phyloP scores from a whole-genome alignment of 75 land plant species.

The Pinus albicaulis region DNA sequence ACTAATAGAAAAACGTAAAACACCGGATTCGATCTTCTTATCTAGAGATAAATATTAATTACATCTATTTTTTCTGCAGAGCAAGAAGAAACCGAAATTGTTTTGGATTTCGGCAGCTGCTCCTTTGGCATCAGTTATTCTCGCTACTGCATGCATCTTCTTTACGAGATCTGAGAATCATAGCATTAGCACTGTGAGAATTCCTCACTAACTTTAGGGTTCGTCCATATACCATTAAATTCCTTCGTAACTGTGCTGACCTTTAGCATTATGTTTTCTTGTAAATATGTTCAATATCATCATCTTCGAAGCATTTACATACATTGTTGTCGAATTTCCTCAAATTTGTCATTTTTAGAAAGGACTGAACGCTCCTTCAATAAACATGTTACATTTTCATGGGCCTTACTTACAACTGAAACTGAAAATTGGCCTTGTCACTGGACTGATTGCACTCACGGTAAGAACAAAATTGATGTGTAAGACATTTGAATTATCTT shows the following conservation, averaged over 20 bases:
- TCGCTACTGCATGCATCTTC: conserved; percentile 49
- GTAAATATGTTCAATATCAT: not conserved
- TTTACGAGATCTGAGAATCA: conserved; percentile 62
- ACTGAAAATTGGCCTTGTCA: conserved; percentile 70
- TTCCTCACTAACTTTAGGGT: not conserved
- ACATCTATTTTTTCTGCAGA: conserved; percentile 26
- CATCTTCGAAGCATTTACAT: not conserved
- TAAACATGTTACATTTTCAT: conserved; percentile 50
- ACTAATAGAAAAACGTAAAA: no score
- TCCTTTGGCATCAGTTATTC: conserved; percentile 56
- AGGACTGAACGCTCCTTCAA: conserved; percentile 76
- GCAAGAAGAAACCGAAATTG: conserved; percentile 46
- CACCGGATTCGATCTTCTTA: no score
- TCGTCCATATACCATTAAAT: not conserved
- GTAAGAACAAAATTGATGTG: conserved; percentile 27
- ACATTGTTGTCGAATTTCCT: not conserved
- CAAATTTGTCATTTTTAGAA: conserved; percentile 70
- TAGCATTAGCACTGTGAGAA: conserved; percentile 62
- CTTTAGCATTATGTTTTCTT: not conserved
- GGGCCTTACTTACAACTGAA: conserved; percentile 46
- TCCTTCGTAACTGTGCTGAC: not conserved
- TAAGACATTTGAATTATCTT: not conserved
- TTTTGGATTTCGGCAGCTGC: conserved; percentile 85
- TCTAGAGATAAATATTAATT: no score
- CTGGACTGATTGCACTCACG: conserved; percentile 76